Evolutionary conservation across 2,329 filamentous ascomycete genomes (phyloP).

Genomic region (Teratosphaeria pseudoeucalypti): DNA sequence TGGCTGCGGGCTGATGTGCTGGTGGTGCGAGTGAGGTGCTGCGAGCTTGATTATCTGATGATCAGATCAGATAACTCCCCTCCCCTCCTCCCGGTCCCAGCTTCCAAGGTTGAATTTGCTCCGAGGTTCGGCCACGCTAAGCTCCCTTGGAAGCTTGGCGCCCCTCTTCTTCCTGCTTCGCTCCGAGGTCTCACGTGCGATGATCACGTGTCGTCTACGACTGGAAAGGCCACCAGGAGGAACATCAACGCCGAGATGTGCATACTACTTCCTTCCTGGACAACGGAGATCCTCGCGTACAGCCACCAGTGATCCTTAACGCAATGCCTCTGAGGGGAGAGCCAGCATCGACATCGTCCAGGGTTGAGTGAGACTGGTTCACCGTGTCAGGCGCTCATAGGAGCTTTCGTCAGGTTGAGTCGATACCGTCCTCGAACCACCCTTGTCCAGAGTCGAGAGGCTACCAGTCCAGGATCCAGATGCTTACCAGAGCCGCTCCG

Average conservation of each 20-base stretch:
- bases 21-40: neutral
- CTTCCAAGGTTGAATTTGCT: neutral
- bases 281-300: too few relatives aligned
- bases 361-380: too few relatives aligned
- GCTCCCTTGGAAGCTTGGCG: neutral
- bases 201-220: neutral
- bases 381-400: too few relatives aligned
- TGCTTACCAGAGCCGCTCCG: neutral
- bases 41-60: neutral
- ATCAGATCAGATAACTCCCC: neutral
- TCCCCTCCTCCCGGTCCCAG: too few relatives aligned
- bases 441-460: too few relatives aligned
- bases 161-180: neutral
- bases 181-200: neutral
- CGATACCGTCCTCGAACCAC: too few relatives aligned
- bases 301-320: too few relatives aligned
- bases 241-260: neutral
- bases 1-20: neutral
- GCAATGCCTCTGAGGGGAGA: too few relatives aligned
- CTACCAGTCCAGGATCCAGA: too few relatives aligned
- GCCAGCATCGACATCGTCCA: too few relatives aligned
- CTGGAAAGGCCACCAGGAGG: neutral
- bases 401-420: too few relatives aligned
- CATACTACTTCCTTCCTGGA: too few relatives aligned
- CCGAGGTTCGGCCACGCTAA: neutral